Evolutionary conservation across 2,329 filamentous ascomycete genomes (phyloP).

Genomic region (Lasiodiplodia sp.): DNA sequence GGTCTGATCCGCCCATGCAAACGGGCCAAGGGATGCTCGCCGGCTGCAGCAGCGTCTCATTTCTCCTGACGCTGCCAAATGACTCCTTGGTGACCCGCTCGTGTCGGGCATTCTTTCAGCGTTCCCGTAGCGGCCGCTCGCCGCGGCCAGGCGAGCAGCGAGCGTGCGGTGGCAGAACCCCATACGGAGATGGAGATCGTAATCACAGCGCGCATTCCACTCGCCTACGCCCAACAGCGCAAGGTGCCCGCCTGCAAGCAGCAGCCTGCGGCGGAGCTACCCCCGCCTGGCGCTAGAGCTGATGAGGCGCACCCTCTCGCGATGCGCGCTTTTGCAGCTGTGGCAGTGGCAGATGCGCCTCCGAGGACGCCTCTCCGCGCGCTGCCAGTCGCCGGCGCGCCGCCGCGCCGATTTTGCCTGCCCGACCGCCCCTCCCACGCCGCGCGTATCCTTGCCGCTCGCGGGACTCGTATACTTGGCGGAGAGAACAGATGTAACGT

Average conservation of each 20-base stretch:
- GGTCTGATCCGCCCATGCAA: conserved; percentile 27
- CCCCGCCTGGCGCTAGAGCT: conserved; percentile 22
- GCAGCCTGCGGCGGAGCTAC: conserved; percentile 15
- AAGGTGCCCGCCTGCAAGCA: conserved; percentile 25
- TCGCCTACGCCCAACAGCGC: conserved; percentile 25
- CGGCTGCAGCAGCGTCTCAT: conserved; percentile 29
- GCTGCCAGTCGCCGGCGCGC: conserved; percentile 9
- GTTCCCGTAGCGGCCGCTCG: conserved; percentile 13
- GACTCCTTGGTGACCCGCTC: conserved; percentile 25
- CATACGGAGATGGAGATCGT: conserved; percentile 30
- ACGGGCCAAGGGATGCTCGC: conserved; percentile 30
- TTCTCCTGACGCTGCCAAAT: conserved; percentile 25
- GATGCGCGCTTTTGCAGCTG: conserved; percentile 16
- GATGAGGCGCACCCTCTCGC: conserved; percentile 23
- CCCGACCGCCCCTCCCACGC: conserved; percentile 11
- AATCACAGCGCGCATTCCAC: conserved; percentile 28
- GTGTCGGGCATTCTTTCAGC: conserved; percentile 29
- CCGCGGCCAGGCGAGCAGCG: conserved; percentile 24
- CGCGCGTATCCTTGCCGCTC: conserved; percentile 26
- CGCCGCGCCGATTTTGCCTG: neutral
- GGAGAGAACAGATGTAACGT: conserved; percentile 25
- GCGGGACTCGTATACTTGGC: conserved; percentile 26
- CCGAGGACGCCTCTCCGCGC: conserved; percentile 1
- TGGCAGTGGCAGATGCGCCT: conserved; percentile 21
- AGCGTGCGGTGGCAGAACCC: conserved; percentile 25